Base-by-base conservation (phyloP, 2,329 filamentous ascomycete genomes). In the Fusarium liriodendri region DNA sequence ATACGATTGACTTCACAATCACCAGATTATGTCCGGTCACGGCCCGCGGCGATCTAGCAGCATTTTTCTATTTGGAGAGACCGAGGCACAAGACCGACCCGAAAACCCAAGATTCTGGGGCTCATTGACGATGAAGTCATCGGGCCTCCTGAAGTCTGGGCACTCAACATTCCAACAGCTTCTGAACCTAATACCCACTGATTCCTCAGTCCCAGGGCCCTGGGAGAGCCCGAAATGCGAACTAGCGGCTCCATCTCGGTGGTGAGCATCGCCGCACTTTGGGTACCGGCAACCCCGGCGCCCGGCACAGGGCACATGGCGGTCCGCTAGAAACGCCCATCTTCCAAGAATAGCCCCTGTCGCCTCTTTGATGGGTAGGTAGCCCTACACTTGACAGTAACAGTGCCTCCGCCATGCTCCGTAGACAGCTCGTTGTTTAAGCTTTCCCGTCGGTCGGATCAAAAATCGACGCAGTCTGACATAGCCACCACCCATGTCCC, bases 321-420 rank as follows among this genome's bases (percentile, higher is more conserved):
- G 64, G 62, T 60, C 62, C 67, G 57, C 76, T 69, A 69, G 71
- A 65, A 72, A 72, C 67, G 67, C 66, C 65, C 67, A 64, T 70
- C 59, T 74, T 72, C 72, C 76, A 78, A 78, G 71, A 78, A 78
- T 78, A 78, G 76, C 71, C 69, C 70, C 65, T 71, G 66, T 67
- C 71, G 66, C 61, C 54, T 66, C 45, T 62, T 33, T 33, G 62
- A 59, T 61, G 60, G 57, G 33, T 33, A 71, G 57, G 33, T 33
- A 71, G 69, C 62, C 61, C 73, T 45, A 45, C 20, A 45, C 40
- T 66, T 27, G 25, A 27, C 25, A 27, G 25, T 27, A 61, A 67
- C 68, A 62, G 70, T 70, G 69, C 76, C 71, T 75, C 67, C 57
- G 11, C 66, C 61, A 68, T 42, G 38, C 29, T 32, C 29, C 29